Evolutionary conservation across 2,329 filamentous ascomycete species (phyloP), one percentile per base, ranked within the genome.

Genomic region (Blumeriella jaapii): DNA sequence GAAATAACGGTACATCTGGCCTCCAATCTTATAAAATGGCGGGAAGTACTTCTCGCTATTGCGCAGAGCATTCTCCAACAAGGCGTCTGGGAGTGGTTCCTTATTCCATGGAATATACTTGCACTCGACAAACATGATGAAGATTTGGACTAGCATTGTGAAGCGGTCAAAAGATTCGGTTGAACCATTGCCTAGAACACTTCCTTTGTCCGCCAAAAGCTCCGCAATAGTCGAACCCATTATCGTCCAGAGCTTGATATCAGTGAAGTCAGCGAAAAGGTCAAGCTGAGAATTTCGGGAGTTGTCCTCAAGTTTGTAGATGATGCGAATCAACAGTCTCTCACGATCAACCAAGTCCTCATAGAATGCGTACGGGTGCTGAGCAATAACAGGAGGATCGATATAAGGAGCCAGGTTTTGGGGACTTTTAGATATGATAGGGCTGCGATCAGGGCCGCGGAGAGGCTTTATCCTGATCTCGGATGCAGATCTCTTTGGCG

Each of bases 321-420:
- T 46, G 2, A 60, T 42, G 33, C 64, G 63, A 31, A 65, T 59
- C 14, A 69, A 42, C 1, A 66, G 48, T 5, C 63, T 57, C 24
- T 61, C 58, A 8, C 36, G 39, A 31, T 55, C 50, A n/a, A 20
- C 12, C 12, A 39, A 19, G 6, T 41, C 40, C 20, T 37, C 32
- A 50, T 48, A 55, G 12, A 27, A 29, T 6, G 35, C 20, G 30
- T 42, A 44, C 2, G 35, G 33, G 29, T 39, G 47, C 26, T 36
- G 38, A 7, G 48, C 41, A 36, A 55, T 52, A 9, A 40, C 39
- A 6, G 26, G 38, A 13, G 48, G 41, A 24, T 52, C 31, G n/a
- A 38, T 28, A 6, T 44, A 41, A 5, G 47, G 36, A n/a, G 50
- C 48, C 6, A 48, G 19, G 7, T 46, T 14, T 11, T 6, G 10